Conservation (phyloP, 2,329 filamentous ascomycete species). For the Sporothrix luriei region DNA sequence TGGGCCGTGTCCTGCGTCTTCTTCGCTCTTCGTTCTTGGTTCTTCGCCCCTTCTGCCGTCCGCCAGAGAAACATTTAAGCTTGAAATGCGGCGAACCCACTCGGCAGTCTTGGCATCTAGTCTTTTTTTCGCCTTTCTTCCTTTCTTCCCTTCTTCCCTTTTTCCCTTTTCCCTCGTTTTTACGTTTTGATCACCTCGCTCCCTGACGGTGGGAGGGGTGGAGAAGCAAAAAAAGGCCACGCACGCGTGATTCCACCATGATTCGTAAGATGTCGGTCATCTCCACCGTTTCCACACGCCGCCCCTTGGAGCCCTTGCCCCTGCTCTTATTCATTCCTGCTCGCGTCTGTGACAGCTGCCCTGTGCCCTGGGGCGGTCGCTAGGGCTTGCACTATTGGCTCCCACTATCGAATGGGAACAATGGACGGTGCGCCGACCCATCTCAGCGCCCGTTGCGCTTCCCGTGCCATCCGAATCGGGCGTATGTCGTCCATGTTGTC, state of each 20-base stretch:
- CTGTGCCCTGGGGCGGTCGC: not conserved
- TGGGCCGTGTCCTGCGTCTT: not conserved
- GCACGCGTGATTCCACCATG: conserved; percentile 19
- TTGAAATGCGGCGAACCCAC: conserved; percentile 40
- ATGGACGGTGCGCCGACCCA: too few species aligned
- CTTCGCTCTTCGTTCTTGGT: too few species aligned
- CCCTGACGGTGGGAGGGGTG: not conserved
- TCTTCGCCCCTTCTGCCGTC: conserved; percentile 10
- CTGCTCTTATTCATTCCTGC: not conserved
- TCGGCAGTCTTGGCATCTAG: conserved; percentile 32
- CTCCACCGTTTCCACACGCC: conserved; percentile 3
- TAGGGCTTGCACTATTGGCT: not conserved
- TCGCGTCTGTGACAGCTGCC: not conserved
- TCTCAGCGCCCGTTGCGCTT: not conserved
- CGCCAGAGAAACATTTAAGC: conserved; percentile 36
- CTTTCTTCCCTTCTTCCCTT: not conserved
- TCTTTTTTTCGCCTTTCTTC: not conserved
- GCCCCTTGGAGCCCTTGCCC: too few species aligned
- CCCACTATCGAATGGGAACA: not conserved
- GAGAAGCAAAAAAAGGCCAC: not conserved
- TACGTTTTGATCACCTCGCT: not conserved
- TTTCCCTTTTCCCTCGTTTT: not conserved
- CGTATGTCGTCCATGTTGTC: not conserved
- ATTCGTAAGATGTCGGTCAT: conserved; percentile 23
- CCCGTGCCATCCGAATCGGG: conserved; percentile 30